Percentiles rank a stretch among this genome's conserved stretches.
phyloP scores from a whole-genome alignment of 2,329 filamentous ascomycete species.

The Pseudogymnoascus sp. region DNA sequence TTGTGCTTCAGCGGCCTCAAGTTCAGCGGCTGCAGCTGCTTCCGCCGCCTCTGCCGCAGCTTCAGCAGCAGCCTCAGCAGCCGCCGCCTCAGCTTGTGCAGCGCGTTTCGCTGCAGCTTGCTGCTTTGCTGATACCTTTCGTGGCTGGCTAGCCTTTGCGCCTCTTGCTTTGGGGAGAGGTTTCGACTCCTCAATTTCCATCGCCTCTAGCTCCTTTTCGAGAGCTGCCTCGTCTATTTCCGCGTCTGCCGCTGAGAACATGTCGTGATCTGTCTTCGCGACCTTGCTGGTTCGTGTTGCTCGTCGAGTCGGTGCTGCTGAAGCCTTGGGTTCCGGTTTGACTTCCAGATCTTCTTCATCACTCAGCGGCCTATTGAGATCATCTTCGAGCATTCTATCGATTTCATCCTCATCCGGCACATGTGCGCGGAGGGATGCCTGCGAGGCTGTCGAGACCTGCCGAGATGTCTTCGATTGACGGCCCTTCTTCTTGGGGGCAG shows the following conservation, averaged over 20 bases:
- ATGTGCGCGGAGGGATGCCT: conserved; percentile 36
- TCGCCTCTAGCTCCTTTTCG: conserved; percentile 26
- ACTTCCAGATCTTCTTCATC: conserved; percentile 43
- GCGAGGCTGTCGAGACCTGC: conserved; percentile 44
- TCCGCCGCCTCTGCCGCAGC: background rate
- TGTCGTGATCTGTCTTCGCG: conserved; percentile 18
- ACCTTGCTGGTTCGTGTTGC: conserved; percentile 16
- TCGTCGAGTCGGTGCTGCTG: conserved; percentile 12
- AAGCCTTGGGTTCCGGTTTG: conserved; percentile 22
- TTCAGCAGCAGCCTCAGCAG: conserved; percentile 6
- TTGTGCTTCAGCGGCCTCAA: conserved; percentile 7
- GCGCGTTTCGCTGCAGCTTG: conserved; percentile 23
- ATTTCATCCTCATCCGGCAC: conserved; percentile 57
- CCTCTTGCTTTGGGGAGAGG: conserved; percentile 24
- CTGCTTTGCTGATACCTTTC: conserved; percentile 27
- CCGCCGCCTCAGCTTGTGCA: conserved; percentile 18
- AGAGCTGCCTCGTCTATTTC: conserved; percentile 26
- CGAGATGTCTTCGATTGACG: conserved; percentile 37
- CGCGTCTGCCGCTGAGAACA: conserved; percentile 20
- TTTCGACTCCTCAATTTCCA: conserved; percentile 23
- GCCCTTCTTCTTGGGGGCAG: conserved; percentile 37
- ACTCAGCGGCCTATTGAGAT: conserved; percentile 49
- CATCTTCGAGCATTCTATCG: conserved; percentile 57
- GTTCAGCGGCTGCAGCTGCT: conserved; percentile 11
- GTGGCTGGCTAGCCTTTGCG: conserved; percentile 24